Evolutionary conservation across 805 yeast genomes (phyloP), one percentile per base, ranked within the genome.

Genomic region (Lachancea meyersii): DNA sequence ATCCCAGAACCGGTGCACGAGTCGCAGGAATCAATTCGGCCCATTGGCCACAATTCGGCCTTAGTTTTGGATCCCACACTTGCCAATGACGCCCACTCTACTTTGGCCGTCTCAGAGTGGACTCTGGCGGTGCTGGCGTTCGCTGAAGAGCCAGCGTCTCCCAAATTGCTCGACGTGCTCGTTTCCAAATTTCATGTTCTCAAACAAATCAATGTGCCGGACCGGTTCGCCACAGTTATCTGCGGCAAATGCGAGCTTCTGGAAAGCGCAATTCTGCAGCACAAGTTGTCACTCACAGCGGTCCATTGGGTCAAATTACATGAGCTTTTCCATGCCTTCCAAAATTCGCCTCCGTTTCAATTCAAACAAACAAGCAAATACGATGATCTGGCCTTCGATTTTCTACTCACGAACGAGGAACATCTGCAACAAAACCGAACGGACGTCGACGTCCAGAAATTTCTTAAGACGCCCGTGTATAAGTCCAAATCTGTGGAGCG

Each of bases 21-120:
- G 3, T 20, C 18, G 30, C 5, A 20, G 9, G 6, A 14, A 14
- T 14, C 6, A 30, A 14, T 21, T 19, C 21, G 23, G 13, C 23
- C 17, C 26, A 19, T 17, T 46, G 24, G 19, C 31, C 13, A 33
- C 23, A 14, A 27, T 38, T 28, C 33, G 11, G 17, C 41, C 17
- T 31, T 21, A n/a, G 21, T 13, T 27, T 6, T 22, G 22, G 32
- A 23, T 33, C 16, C 31, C 18, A 22, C 5, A 5, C 19, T n/a
- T 5, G 14, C 14, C 24, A 14, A 9, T 26, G 20, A 35, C 19
- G 31, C 28, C 14, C 31, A 38, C 22, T 24, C 26, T 24, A 44
- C 57, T 4, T 35, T 58, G 24, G 36, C 43, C 2, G 44, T 58
- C 2, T 49, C 61, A 0, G 48, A 52, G 18, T 59, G 64, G 64